Evolutionary conservation across 768 basidiomycete species (phyloP).

Genomic region (Glaciozyma martinii): DNA sequence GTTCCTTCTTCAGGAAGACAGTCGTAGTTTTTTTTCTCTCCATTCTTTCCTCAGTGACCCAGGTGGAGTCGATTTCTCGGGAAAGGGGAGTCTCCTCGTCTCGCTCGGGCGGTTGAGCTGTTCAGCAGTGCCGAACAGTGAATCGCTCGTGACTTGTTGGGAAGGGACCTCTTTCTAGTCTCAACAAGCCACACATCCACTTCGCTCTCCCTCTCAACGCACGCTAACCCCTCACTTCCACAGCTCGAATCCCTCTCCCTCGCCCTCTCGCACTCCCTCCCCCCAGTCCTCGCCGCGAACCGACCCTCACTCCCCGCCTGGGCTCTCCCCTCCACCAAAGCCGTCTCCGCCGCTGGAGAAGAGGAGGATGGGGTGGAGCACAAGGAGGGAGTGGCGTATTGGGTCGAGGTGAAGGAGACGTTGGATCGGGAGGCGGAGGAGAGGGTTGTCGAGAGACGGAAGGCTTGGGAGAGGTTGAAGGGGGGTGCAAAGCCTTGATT

Average conservation of each 20-base stretch:
- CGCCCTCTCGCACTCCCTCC: conserved; percentile 10
- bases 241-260: conserved; percentile 23
- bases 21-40: too few species aligned
- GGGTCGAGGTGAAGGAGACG: conserved; percentile 20
- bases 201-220: background rate
- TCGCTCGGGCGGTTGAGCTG: background rate
- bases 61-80: too few species aligned
- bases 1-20: too few species aligned
- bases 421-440: conserved; percentile 28
- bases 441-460: background rate
- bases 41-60: too few species aligned
- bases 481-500: conserved; percentile 31
- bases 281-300: conserved; percentile 2
- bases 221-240: background rate
- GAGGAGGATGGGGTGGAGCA: background rate
- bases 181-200: background rate
- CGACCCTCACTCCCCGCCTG: conserved; percentile 17
- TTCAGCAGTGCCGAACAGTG: background rate
- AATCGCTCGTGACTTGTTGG: too few species aligned
- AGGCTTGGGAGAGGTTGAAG: conserved; percentile 17
- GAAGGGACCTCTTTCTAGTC: background rate
- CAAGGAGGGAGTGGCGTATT: conserved; percentile 20
- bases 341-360: background rate
- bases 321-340: conserved; percentile 6
- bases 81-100: too few species aligned